Evolutionary conservation across 176 grass and related monocot genomes (phyloP).

Genomic region (Olyra latifolia): DNA sequence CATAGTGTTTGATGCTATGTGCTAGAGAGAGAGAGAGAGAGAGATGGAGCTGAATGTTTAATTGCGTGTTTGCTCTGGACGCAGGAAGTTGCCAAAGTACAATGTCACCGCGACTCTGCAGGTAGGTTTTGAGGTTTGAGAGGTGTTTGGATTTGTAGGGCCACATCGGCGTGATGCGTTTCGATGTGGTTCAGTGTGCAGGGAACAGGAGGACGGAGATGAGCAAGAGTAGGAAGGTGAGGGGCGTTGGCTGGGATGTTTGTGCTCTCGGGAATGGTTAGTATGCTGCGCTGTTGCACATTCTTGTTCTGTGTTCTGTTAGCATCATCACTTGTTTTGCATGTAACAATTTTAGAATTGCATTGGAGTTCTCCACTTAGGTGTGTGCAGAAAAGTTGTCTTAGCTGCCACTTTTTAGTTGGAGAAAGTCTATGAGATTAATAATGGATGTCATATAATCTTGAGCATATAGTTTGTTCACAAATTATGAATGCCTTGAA

Average conservation of each 20-base stretch:
- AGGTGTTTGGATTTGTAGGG: not conserved
- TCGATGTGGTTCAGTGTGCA: constrained; percentile 48
- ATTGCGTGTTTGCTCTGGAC: not conserved
- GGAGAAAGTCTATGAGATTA: not conserved
- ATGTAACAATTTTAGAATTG: not conserved
- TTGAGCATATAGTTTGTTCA: not conserved
- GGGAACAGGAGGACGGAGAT: constrained; percentile 78
- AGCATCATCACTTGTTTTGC: not conserved
- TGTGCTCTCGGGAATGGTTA: constrained; percentile 75
- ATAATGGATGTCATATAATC: not conserved
- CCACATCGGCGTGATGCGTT: not conserved
- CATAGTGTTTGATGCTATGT: too few species aligned
- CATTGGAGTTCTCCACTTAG: not conserved
- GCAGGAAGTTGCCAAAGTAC: constrained; percentile 71
- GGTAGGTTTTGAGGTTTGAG: constrained; percentile 18
- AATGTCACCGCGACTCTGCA: constrained; percentile 75
- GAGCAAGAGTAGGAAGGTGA: constrained; percentile 64
- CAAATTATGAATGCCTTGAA: not conserved
- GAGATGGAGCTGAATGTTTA: not conserved
- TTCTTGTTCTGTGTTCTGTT: not conserved
- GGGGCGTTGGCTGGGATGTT: constrained; percentile 75
- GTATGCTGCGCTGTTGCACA: not conserved
- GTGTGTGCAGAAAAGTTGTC: not conserved
- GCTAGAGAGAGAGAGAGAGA: too few species aligned
- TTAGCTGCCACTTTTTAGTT: not conserved